A percentile compares a stretch with the other conserved stretches of the same genome.
Conservation (phyloP, 140 eudicot species). For the Bidens hawaiensis region DNA sequence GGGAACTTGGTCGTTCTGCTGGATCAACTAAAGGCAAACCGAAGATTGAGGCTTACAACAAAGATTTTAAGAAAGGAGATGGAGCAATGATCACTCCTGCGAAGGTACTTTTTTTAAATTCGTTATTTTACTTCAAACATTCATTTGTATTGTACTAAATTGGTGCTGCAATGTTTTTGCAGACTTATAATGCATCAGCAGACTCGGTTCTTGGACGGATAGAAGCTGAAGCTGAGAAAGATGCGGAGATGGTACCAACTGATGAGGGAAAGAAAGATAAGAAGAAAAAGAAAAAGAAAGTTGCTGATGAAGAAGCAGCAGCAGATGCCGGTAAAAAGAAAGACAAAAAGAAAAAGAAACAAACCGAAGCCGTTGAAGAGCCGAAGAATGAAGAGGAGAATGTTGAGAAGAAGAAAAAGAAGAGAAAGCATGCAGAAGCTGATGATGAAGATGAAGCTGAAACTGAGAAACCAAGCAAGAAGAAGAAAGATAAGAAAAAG, state of each 20-base stretch:
- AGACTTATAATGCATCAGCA: no score
- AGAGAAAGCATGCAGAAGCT: constrained; percentile 44
- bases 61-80: constrained; percentile 75
- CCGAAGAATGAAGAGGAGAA: constrained; percentile 17
- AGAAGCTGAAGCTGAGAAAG: constrained; percentile 38
- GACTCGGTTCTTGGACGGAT: constrained; percentile 46
- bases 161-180: constrained; percentile 1
- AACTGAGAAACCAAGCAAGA: no score
- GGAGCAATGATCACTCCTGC: constrained; percentile 87
- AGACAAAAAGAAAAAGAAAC: constrained; percentile 37
- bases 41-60: constrained; percentile 78
- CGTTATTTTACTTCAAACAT: neutral
- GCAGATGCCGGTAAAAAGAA: constrained; percentile 27
- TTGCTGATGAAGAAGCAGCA: constrained; percentile 21
- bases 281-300: constrained; percentile 39
- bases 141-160: neutral
- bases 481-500: constrained; percentile 54
- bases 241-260: constrained; percentile 20
- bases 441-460: constrained; percentile 41
- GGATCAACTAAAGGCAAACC: constrained; percentile 92
- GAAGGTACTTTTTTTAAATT: constrained; percentile 48
- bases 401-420: no score
- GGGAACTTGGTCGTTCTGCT: constrained; percentile 77
- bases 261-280: constrained; percentile 36
- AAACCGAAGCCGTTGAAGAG: constrained; percentile 21